Evolutionary conservation across 495 filamentous ascomycete genomes (phyloP).

Genomic region (Astrothelium subdiscretum): DNA sequence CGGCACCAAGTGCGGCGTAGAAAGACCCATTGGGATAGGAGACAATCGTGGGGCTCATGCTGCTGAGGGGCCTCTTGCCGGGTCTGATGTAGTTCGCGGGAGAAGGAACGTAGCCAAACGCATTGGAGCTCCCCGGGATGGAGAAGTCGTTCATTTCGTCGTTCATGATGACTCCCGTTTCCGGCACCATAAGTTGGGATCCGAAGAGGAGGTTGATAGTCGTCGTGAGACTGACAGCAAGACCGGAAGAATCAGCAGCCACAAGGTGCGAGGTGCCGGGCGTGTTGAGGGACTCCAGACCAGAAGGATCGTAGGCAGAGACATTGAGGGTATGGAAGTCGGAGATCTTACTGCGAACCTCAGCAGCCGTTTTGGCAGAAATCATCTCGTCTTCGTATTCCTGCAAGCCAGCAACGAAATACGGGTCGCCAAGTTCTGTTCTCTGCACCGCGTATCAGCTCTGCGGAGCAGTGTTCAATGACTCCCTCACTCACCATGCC

Average conservation of each 20-base stretch:
- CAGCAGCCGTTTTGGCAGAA: constrained; percentile 39
- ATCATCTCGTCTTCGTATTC: constrained; percentile 58
- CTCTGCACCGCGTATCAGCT: constrained; percentile 28
- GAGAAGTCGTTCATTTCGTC: constrained; percentile 88
- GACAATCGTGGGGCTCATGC: constrained; percentile 67
- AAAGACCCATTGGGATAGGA: constrained; percentile 55
- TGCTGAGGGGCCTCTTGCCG: constrained; percentile 69
- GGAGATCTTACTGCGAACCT: constrained; percentile 54
- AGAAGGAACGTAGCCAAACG: constrained; percentile 72
- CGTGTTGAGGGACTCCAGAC: constrained; percentile 17
- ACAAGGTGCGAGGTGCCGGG: constrained; percentile 19
- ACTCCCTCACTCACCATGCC: constrained; percentile 38
- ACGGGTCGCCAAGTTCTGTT: constrained; percentile 65
- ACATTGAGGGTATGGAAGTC: constrained; percentile 50
- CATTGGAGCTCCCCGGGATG: constrained; percentile 62
- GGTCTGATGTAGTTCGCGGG: constrained; percentile 72
- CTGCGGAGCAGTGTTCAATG: not conserved
- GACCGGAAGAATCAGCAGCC: constrained; percentile 12
- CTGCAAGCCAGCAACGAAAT: constrained; percentile 52
- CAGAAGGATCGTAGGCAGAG: constrained; percentile 20
- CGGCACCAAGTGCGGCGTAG: constrained; percentile 61
- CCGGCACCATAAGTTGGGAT: constrained; percentile 61
- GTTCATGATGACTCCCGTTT: constrained; percentile 82
- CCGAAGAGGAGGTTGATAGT: constrained; percentile 85
- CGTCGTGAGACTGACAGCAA: constrained; percentile 26